These are phyloP conservation scores for Dendrothele bispora DNA, from an alignment of 768 basidiomycete species.

Conservation along the genomic window DNA sequence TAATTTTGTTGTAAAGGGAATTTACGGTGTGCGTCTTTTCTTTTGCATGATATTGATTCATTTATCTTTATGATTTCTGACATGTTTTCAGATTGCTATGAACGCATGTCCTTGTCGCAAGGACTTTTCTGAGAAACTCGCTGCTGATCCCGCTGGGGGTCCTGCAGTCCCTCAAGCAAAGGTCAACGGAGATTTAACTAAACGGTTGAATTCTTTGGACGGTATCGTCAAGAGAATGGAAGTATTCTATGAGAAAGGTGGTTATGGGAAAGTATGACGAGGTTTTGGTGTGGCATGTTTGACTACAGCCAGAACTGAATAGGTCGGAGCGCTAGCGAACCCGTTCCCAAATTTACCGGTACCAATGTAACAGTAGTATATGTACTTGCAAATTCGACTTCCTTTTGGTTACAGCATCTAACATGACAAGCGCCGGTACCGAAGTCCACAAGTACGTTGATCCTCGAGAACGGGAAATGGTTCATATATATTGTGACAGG, in stretches of 20 bases:
- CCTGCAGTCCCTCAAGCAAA: conserved; percentile 43
- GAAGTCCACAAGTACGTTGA: too few relatives aligned
- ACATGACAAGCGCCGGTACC: too few relatives aligned
- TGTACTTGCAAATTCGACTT: too few relatives aligned
- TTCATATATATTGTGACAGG: too few relatives aligned
- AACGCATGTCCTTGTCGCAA: conserved; percentile 64
- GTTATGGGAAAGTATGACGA: conserved; percentile 53
- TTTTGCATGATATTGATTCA: not conserved
- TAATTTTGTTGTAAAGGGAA: conserved; percentile 67
- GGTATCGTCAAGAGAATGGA: conserved; percentile 53
- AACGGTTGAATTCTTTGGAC: conserved; percentile 66
- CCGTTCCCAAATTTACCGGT: conserved; percentile 19
- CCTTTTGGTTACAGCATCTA: too few relatives aligned
- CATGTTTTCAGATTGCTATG: conserved; percentile 50
- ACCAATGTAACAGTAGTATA: too few relatives aligned
- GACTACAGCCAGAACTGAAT: too few relatives aligned
- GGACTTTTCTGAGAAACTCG: conserved; percentile 67
- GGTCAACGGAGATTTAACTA: conserved; percentile 53
- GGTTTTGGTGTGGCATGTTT: too few relatives aligned
- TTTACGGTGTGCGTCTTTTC: conserved; percentile 50
- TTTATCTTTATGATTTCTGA: not conserved
- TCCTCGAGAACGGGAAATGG: too few relatives aligned
- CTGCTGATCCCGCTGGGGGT: conserved; percentile 56
- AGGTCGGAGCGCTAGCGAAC: too few relatives aligned
- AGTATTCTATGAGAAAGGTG: conserved; percentile 59